phyloP scores from a whole-genome alignment of 306 rosid genomes.

The Rosa chinensis region DNA sequence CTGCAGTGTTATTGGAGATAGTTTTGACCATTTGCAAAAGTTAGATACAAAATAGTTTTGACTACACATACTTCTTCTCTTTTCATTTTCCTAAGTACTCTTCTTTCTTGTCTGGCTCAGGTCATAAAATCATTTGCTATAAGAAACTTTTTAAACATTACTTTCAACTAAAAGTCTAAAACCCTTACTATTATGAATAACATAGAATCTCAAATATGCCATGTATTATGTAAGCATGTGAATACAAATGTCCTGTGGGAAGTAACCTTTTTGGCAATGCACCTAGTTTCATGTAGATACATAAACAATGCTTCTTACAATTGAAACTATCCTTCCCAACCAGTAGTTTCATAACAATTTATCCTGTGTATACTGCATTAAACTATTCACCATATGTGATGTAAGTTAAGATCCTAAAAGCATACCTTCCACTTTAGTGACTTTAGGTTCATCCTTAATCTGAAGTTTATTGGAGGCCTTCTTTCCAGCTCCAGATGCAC shows the following conservation, averaged over 20 bases:
- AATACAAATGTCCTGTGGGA: no score
- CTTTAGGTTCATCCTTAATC: slow-evolving; percentile 47
- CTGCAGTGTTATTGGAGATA: not conserved
- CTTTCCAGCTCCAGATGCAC: slow-evolving; percentile 39
- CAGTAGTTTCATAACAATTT: not conserved
- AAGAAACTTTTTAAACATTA: no score
- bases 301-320: not conserved
- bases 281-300: not conserved
- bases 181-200: no score
- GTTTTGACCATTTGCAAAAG: not conserved
- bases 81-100: not conserved
- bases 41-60: not conserved
- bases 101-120: no score
- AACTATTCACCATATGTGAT: not conserved
- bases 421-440: slow-evolving; percentile 63
- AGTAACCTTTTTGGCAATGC: not conserved
- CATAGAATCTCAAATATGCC: no score
- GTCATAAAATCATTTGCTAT: no score
- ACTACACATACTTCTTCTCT: not conserved
- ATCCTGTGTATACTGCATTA: not conserved
- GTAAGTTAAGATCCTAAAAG: slow-evolving; percentile 21
- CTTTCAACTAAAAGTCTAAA: no score
- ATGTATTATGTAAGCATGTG: no score
- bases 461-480: slow-evolving; percentile 48
- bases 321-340: not conserved